Evolutionary conservation across 2,329 filamentous ascomycete genomes (phyloP).

Genomic region (Xylaria sp.): DNA sequence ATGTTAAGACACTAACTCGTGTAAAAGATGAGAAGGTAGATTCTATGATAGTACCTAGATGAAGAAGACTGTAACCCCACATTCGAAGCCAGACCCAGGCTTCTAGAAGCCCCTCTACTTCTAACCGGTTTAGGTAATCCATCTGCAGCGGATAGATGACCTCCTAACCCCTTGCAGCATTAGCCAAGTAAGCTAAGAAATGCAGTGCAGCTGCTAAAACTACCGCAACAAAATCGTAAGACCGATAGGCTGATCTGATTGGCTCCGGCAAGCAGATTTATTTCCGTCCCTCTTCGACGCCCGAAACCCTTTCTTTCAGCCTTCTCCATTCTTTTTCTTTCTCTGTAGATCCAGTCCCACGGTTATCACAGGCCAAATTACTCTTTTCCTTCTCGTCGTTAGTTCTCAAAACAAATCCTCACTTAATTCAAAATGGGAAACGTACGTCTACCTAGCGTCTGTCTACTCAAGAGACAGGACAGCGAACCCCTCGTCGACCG

Average conservation of each 20-base stretch:
- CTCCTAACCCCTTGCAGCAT: background rate
- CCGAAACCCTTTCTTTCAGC: slow-evolving; percentile 14
- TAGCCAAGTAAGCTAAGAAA: slow-evolving; percentile 2
- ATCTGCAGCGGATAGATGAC: background rate
- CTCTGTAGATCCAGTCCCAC: slow-evolving; percentile 30
- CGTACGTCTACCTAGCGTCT: slow-evolving; percentile 29
- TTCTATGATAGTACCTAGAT: background rate
- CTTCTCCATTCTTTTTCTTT: slow-evolving; percentile 35
- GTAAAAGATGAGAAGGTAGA: no score
- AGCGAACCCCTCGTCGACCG: background rate
- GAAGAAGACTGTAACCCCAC: background rate
- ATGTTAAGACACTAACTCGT: no score
- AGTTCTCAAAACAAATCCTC: background rate
- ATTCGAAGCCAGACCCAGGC: background rate
- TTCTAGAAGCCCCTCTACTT: background rate
- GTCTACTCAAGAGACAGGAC: background rate
- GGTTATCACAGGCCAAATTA: slow-evolving; percentile 17
- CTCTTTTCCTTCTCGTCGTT: background rate
- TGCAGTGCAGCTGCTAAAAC: slow-evolving; percentile 1
- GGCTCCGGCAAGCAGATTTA: slow-evolving; percentile 16
- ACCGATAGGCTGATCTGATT: background rate
- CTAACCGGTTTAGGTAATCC: background rate
- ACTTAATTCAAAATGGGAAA: slow-evolving; percentile 36
- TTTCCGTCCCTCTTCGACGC: slow-evolving; percentile 16
- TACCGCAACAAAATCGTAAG: background rate